These are phyloP conservation scores for Leucogyrophana mollusca DNA, from an alignment of 768 basidiomycete genomes.

Conservation along the genomic window DNA sequence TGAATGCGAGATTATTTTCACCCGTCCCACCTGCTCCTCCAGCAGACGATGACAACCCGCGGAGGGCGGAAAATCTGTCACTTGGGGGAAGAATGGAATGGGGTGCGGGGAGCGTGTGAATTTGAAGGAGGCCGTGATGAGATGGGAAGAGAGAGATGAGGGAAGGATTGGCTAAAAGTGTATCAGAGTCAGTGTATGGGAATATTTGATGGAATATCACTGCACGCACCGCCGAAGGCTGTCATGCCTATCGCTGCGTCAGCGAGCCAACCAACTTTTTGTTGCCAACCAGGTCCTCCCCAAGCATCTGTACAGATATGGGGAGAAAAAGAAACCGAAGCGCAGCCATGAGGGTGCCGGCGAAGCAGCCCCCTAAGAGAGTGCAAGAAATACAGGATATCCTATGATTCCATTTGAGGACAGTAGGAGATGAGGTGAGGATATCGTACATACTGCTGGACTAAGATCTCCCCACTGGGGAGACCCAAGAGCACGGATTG, in stretches of 20 bases:
- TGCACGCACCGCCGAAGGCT: slow-evolving; percentile 72
- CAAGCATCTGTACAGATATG: slow-evolving; percentile 57
- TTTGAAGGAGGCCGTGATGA: slow-evolving; percentile 82
- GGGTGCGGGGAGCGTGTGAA: slow-evolving; percentile 74
- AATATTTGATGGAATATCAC: slow-evolving; percentile 1
- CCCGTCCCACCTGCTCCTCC: slow-evolving; percentile 61
- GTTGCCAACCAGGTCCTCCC: slow-evolving; percentile 69
- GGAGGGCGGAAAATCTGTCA: slow-evolving; percentile 78
- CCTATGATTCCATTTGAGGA: slow-evolving; percentile 42
- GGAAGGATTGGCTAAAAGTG: slow-evolving; percentile 66
- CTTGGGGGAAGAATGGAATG: slow-evolving; percentile 76
- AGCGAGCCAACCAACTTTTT: slow-evolving; percentile 75
- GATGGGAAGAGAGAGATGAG: slow-evolving; percentile 73
- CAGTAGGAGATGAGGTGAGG: slow-evolving; percentile 1
- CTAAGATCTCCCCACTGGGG: slow-evolving; percentile 67
- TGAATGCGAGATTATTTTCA: slow-evolving; percentile 96
- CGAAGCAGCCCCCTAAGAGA: slow-evolving; percentile 61
- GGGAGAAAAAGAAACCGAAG: slow-evolving; percentile 65
- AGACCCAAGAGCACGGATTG: slow-evolving; percentile 61
- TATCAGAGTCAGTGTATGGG: slow-evolving; percentile 9
- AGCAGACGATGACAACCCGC: slow-evolving; percentile 67
- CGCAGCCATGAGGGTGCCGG: slow-evolving; percentile 57
- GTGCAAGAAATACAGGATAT: slow-evolving; percentile 72
- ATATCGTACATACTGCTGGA: slow-evolving; percentile 43
- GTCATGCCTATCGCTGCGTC: slow-evolving; percentile 74